These are phyloP conservation scores for Pythium folliculosum DNA, from an alignment of 352 stramenopile species.

Conservation along the genomic window DNA sequence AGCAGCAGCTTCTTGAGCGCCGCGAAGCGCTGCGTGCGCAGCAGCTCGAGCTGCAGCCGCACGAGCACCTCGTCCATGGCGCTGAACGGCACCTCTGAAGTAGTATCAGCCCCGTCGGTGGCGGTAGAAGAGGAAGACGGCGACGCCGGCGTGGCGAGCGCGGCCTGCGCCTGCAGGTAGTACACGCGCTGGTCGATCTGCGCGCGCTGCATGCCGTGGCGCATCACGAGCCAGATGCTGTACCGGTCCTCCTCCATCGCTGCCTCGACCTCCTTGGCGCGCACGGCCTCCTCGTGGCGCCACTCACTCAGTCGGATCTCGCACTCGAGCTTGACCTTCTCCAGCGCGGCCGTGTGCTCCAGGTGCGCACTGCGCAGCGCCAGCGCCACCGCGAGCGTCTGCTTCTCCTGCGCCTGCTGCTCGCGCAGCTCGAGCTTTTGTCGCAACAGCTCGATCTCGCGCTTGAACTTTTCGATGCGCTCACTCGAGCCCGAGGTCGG, in stretches of 20 bases:
- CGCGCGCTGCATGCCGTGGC: constrained; percentile 53
- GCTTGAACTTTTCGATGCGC: constrained; percentile 65
- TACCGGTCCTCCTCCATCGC: constrained; percentile 68
- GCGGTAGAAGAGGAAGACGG: neutral
- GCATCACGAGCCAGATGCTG: constrained; percentile 66
- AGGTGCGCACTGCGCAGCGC: constrained; percentile 48
- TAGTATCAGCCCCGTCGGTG: neutral
- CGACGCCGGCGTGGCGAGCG: constrained; percentile 1
- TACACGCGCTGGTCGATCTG: constrained; percentile 68
- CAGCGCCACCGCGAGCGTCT: constrained; percentile 52
- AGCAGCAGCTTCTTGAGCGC: constrained; percentile 61
- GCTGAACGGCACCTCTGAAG: constrained; percentile 35
- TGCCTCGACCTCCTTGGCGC: constrained; percentile 50
- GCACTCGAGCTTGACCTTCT: constrained; percentile 53
- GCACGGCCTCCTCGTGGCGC: constrained; percentile 56
- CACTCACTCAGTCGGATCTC: constrained; percentile 51
- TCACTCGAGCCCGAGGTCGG: constrained; percentile 34
- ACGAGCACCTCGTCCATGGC: constrained; percentile 68
- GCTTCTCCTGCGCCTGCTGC: constrained; percentile 52
- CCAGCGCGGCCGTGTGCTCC: constrained; percentile 46
- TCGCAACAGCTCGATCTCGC: constrained; percentile 62
- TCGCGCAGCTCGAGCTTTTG: constrained; percentile 56
- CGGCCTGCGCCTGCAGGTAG: constrained; percentile 44
- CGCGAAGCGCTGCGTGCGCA: constrained; percentile 65
- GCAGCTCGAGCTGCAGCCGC: constrained; percentile 59